Evolutionary conservation across 1,284 basidiomycete species (phyloP).

Genomic region (Peniophora sp.): DNA sequence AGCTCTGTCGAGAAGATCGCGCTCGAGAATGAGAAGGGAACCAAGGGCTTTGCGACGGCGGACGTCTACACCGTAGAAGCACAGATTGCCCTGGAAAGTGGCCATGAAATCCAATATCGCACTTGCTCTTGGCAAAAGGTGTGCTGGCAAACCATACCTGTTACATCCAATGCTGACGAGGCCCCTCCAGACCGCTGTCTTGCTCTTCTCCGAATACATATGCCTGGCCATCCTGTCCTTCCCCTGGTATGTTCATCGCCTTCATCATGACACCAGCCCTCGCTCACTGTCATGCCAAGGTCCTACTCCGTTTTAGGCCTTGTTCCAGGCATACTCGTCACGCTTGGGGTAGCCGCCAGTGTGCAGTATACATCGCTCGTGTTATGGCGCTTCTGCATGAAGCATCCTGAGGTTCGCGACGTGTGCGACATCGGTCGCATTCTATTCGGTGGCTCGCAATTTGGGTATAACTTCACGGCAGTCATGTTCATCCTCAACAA

Average conservation of each 20-base stretch:
- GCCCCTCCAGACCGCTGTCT: slow-evolving; percentile 28
- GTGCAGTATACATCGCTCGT: slow-evolving; percentile 36
- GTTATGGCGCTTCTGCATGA: slow-evolving; percentile 52
- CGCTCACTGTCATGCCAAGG: slow-evolving; percentile 18
- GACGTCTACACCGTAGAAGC: background rate
- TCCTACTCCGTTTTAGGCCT: slow-evolving; percentile 49
- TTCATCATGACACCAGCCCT: background rate
- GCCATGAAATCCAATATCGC: slow-evolving; percentile 31
- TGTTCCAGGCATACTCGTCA: slow-evolving; percentile 40
- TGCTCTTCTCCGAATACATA: slow-evolving; percentile 41
- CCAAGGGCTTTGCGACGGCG: too few relatives aligned
- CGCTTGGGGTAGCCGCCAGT: slow-evolving; percentile 27
- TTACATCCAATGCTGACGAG: background rate
- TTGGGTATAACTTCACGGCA: slow-evolving; percentile 40
- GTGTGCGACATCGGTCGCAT: slow-evolving; percentile 57
- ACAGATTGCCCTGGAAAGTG: slow-evolving; percentile 26
- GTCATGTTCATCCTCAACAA: slow-evolving; percentile 44
- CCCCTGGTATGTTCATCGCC: slow-evolving; percentile 27
- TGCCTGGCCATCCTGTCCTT: slow-evolving; percentile 44
- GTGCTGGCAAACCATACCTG: slow-evolving; percentile 2
- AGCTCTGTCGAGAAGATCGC: too few relatives aligned
- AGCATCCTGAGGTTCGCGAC: slow-evolving; percentile 48
- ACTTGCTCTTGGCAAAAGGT: slow-evolving; percentile 45
- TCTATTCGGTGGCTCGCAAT: slow-evolving; percentile 37
- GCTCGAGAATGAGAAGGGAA: too few relatives aligned